These are phyloP conservation scores for Sechiopsis laciniata DNA, from an alignment of 306 rosid species.

Conservation along the genomic window DNA sequence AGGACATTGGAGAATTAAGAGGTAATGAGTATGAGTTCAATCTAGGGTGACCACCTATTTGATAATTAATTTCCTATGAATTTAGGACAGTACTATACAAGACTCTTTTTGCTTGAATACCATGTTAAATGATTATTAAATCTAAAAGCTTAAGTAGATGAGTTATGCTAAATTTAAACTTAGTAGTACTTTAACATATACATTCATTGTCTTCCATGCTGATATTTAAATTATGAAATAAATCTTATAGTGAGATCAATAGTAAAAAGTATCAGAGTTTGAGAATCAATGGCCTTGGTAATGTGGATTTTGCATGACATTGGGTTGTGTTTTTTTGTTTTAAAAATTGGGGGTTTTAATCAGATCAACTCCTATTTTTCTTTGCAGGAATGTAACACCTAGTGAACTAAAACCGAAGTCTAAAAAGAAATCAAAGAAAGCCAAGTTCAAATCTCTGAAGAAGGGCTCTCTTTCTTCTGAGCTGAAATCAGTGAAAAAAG, in stretches of 20 bases:
- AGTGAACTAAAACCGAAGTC: conserved; percentile 64
- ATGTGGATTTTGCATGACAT: conserved; percentile 6
- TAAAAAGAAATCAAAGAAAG: conserved; percentile 83
- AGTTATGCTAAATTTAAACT: not conserved
- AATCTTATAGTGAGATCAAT: conserved; percentile 6
- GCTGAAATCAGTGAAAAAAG: conserved; percentile 51
- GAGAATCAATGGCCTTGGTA: not conserved
- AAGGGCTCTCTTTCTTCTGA: conserved; percentile 76
- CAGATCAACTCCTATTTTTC: conserved; percentile 10
- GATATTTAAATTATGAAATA: conserved; percentile 3
- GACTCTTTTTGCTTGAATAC: not conserved
- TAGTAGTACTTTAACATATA: not conserved
- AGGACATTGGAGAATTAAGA: not conserved
- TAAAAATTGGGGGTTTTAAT: conserved; percentile 5
- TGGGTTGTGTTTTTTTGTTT: not conserved
- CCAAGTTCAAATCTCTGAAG: conserved; percentile 89
- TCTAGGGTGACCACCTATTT: too few species aligned
- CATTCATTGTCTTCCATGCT: not conserved
- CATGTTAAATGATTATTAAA: not conserved
- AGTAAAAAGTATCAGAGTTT: conserved; percentile 3
- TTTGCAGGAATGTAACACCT: conserved; percentile 46
- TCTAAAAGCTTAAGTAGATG: not conserved
- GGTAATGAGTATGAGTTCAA: too few species aligned
- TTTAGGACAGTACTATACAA: not conserved
- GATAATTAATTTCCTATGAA: too few species aligned